Conservation (phyloP, 352 stramenopile species). For the Globisporangium camurandrum region DNA sequence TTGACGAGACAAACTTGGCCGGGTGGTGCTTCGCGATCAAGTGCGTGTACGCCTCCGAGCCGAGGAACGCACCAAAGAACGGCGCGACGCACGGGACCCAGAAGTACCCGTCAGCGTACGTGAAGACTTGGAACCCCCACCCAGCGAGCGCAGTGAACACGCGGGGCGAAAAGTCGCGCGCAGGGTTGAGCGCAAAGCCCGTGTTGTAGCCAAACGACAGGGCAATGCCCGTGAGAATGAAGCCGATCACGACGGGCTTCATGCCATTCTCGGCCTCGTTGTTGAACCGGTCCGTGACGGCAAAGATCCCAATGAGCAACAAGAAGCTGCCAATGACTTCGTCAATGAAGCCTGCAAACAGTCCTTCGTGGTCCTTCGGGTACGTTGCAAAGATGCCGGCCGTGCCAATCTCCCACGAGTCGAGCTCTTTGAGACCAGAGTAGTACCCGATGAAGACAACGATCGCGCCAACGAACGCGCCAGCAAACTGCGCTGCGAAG, state of each 20-base stretch:
- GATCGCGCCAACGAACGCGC: constrained; percentile 55
- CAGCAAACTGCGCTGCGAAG: constrained; percentile 48
- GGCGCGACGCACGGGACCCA: constrained; percentile 66
- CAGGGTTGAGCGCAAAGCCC: constrained; percentile 65
- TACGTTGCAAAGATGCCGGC: constrained; percentile 71
- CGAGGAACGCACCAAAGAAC: constrained; percentile 55
- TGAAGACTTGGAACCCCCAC: constrained; percentile 66
- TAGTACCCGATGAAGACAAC: constrained; percentile 68
- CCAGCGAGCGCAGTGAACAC: constrained; percentile 55
- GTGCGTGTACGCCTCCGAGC: constrained; percentile 56
- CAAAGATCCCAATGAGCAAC: constrained; percentile 58
- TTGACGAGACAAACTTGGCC: constrained; percentile 32
- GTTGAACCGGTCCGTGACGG: constrained; percentile 67
- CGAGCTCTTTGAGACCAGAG: constrained; percentile 37
- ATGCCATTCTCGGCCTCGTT: constrained; percentile 56
- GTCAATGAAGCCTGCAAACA: constrained; percentile 53
- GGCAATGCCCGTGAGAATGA: constrained; percentile 68
- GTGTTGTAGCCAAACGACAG: constrained; percentile 79
- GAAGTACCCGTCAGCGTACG: constrained; percentile 62
- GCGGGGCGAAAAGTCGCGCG: constrained; percentile 58
- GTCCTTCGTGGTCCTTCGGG: constrained; percentile 53
- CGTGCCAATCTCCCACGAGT: constrained; percentile 53
- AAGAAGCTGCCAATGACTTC: constrained; percentile 54
- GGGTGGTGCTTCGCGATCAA: constrained; percentile 60
- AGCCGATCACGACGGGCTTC: constrained; percentile 60